Evolutionary conservation across 2,329 filamentous ascomycete genomes (phyloP), one percentile per base, ranked within the genome.

Genomic region (Cadophora sp.): DNA sequence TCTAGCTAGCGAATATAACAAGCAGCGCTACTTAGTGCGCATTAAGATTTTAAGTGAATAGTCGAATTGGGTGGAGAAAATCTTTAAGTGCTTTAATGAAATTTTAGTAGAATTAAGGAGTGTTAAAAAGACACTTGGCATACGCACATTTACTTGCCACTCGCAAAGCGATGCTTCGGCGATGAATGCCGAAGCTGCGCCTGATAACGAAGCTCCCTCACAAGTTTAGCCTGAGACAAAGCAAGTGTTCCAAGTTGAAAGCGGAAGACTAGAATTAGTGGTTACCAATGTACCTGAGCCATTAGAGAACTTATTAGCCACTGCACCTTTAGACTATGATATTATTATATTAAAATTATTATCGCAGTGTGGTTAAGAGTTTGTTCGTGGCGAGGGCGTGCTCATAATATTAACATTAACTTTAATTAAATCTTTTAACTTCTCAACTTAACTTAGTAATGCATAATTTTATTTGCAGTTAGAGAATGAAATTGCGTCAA

Each of bases 101-200:
- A 53, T 53, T 24, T 53, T 14, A 30, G 20, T 30, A 53, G 13
- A 53, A 53, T 53, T 53, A 53, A 30, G n/a, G 6, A 53, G 48
- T 16, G 20, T 53, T 30, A 53, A 53, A 16, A 53, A 53, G 14
- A 27, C 27, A 14, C 48, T 53, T 53, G 9, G 20, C 9, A 53
- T 18, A 53, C 48, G 48, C 9, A 30, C 5, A 53, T 30, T 53
- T 18, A 53, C n/a, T 53, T 3, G 48, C 20, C 18, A 53, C n/a
- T 5, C 48, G 48, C 9, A 53, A 53, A 53, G 48, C 48, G 27
- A 53, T 45, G 14, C 41, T 8, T 45, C n/a, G 16, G 41, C 41
- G 41, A 45, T 13, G 14, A 13, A 45, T 45, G 16, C 8, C 13
- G n/a, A 7, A 45, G 16, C 41, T 45, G 41, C 16, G 13, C 41